Evolutionary conservation across 2,329 filamentous ascomycete genomes (phyloP).

Genomic region (Fusarium nelsonii): DNA sequence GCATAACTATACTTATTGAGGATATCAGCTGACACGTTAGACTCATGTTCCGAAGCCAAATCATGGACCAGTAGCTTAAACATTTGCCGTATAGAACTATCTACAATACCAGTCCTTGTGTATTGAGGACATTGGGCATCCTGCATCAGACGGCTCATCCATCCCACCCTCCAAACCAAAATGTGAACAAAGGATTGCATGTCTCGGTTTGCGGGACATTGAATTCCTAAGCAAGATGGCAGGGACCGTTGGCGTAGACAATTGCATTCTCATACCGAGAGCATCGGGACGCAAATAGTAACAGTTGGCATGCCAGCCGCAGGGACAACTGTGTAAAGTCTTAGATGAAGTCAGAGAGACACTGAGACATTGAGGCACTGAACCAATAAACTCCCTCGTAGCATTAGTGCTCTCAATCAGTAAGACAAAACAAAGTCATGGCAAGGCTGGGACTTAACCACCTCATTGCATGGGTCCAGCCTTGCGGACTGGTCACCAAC

Average conservation of each 20-base stretch:
- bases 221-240: conserved; percentile 15
- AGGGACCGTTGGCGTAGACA: conserved; percentile 1
- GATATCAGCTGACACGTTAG: not conserved
- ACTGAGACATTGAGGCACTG: not conserved
- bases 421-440: conserved; percentile 18
- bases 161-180: conserved; percentile 10
- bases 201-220: conserved; percentile 20
- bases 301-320: conserved; percentile 13
- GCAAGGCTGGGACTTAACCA: not conserved
- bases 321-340: not conserved
- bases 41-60: conserved; percentile 17
- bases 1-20: not conserved
- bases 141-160: not conserved
- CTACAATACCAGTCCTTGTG: not conserved
- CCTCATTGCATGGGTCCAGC: not conserved
- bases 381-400: not conserved
- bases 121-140: not conserved
- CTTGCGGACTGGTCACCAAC: not conserved
- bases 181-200: conserved; percentile 25
- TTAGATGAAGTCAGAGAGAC: not conserved
- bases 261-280: not conserved
- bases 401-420: not conserved
- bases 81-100: not conserved
- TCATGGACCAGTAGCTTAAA: not conserved
- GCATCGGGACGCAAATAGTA: not conserved